phyloP scores from a whole-genome alignment of 2,329 filamentous ascomycete genomes.

The Monosporascus sp. region DNA sequence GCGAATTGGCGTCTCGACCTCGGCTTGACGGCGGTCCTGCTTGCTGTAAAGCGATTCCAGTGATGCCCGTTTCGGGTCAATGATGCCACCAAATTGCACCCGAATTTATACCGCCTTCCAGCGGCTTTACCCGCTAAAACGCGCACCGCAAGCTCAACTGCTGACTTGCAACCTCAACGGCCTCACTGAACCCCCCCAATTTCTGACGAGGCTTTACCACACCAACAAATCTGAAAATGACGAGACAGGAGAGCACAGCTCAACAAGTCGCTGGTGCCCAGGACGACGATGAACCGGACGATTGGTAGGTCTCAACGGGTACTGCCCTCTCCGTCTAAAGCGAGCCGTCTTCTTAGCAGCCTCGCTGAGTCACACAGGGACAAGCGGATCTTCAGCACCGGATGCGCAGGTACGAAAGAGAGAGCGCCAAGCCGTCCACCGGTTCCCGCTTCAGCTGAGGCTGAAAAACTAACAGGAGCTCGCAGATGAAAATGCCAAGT shows the following conservation, averaged over 20 bases:
- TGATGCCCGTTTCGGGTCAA: neutral
- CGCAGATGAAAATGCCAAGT: constrained; percentile 76
- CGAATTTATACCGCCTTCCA: neutral
- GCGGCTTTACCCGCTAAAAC: neutral
- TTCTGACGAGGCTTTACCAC: neutral
- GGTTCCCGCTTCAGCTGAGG: neutral
- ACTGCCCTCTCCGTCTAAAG: neutral
- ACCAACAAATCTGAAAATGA: constrained; percentile 36
- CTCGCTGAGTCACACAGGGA: constrained; percentile 58
- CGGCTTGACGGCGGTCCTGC: too few species aligned
- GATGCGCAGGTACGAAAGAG: constrained; percentile 69
- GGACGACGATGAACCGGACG: constrained; percentile 86
- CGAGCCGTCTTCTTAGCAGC: neutral
- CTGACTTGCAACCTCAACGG: neutral
- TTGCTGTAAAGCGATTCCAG: neutral
- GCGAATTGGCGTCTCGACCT: too few species aligned
- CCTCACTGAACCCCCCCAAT: neutral
- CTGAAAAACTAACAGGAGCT: constrained; percentile 5
- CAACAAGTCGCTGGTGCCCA: constrained; percentile 36
- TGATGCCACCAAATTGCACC: neutral
- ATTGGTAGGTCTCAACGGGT: constrained; percentile 58
- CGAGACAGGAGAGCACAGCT: constrained; percentile 48
- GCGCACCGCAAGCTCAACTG: constrained; percentile 2
- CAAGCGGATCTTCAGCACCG: constrained; percentile 95
- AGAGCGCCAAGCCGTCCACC: neutral